Evolutionary conservation across 2,329 filamentous ascomycete genomes (phyloP), one percentile per base, ranked within the genome.

Genomic region (Hymenoscyphus scutula): DNA sequence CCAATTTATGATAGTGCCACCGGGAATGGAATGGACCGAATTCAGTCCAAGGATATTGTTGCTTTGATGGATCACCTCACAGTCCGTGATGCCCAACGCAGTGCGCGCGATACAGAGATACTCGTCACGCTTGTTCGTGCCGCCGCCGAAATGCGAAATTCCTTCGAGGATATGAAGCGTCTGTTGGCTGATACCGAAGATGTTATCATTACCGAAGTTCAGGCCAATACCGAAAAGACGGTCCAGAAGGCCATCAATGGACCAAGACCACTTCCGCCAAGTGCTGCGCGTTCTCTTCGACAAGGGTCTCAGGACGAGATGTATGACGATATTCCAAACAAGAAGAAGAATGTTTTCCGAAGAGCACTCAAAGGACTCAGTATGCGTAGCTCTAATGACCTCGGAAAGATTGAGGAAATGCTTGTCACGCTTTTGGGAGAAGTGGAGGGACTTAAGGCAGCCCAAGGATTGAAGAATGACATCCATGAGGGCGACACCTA

Each of bases 31-130:
- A 90, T 97, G 59, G 93, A 98, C 68, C 84, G 89, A 56, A 98
- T 99, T 58, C 89, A 98, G 74, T 97, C 92, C 54, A 95, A 96
- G 77, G 95, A 99, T 73, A 96, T 99, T 70, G 90, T 99, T 67
- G 92, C 94, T 27, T 80, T 99, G 64, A 99, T 99, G 95, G 94
- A 99, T 74, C 95, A 99, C 76, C 87, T 99, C 66, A 98, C 96
- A 74, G 95, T 98, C 66, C 89, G 95, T 38, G 95, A 99, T 78
- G 95, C 94, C 48, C 94, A 98, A 77, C 89, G 95, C 64, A 98
- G 95, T 76, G 95, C 95, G 54, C 86, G 95, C 53, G 95, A 99
- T 72, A 98, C 95, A 0, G 95, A 99, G 76, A 97, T 99, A 61
- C 81, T 99, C 19, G 91, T 97, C 55, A 94, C 95, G 0, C 85